phyloP scores from a whole-genome alignment of 768 basidiomycete genomes.

The Hygrocybe punicea region DNA sequence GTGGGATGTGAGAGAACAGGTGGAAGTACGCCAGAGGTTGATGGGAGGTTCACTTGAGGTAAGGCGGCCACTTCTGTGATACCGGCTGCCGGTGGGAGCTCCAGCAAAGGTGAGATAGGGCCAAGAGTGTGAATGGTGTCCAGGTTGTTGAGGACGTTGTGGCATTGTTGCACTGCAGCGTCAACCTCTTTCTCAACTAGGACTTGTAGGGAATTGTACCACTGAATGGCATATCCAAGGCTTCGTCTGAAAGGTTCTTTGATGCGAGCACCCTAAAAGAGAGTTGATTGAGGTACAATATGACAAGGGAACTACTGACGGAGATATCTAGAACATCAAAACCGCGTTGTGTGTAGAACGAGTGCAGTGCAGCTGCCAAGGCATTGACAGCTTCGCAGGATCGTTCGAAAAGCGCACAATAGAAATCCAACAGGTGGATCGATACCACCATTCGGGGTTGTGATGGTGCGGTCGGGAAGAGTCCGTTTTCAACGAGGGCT shows the following conservation, averaged over 20 bases:
- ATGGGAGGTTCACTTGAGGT: too few relatives aligned
- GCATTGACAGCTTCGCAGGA: too few relatives aligned
- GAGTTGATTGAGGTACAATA: too few relatives aligned
- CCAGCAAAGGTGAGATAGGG: not conserved
- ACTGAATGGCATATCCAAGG: slow-evolving; percentile 24
- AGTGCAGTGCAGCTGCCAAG: too few relatives aligned
- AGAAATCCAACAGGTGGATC: slow-evolving; percentile 33
- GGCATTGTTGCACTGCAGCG: slow-evolving; percentile 2
- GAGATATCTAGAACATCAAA: too few relatives aligned
- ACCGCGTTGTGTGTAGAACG: too few relatives aligned
- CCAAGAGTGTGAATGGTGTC: not conserved
- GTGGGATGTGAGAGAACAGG: slow-evolving; percentile 1
- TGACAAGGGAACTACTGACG: too few relatives aligned
- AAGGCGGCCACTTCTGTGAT: too few relatives aligned
- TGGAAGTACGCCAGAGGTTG: not conserved
- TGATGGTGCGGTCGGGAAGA: slow-evolving; percentile 32
- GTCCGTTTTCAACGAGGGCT: slow-evolving; percentile 22
- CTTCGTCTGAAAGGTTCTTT: slow-evolving; percentile 31
- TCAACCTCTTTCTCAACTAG: slow-evolving; percentile 16
- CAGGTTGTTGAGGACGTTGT: not conserved
- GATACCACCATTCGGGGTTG: slow-evolving; percentile 24
- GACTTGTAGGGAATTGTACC: slow-evolving; percentile 24
- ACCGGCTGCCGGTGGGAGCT: too few relatives aligned
- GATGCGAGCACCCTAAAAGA: too few relatives aligned
- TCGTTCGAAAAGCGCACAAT: slow-evolving; percentile 32